Evolutionary conservation across 2,329 filamentous ascomycete genomes (phyloP).

Genomic region (Teratosphaeria epicoccoides): DNA sequence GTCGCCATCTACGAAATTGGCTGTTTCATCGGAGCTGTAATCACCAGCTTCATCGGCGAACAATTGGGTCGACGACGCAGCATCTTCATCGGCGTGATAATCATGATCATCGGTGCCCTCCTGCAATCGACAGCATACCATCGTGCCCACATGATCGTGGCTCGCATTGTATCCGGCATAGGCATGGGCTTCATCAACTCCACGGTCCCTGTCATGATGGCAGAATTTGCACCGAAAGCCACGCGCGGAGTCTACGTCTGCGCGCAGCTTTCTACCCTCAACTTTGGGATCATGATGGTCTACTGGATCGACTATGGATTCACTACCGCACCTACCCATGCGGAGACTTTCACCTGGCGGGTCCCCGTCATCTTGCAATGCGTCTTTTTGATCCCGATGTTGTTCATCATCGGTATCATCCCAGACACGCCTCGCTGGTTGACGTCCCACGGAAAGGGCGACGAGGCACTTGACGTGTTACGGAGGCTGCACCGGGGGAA

Average conservation of each 20-base stretch:
- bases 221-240: conserved; percentile 30
- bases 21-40: background rate
- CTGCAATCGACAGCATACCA: background rate
- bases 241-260: conserved; percentile 32
- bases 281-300: conserved; percentile 13
- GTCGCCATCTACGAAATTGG: background rate
- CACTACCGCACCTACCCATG: background rate
- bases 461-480: conserved; percentile 29
- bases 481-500: background rate
- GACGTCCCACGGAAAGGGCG: conserved; percentile 41
- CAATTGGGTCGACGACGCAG: background rate
- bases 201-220: conserved; percentile 35
- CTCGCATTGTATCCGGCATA: conserved; percentile 39
- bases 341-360: conserved; percentile 32
- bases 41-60: background rate
- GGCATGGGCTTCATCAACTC: conserved; percentile 40
- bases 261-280: conserved; percentile 39
- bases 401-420: conserved; percentile 36
- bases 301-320: conserved; percentile 38
- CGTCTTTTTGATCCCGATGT: conserved; percentile 41
- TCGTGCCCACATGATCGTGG: conserved; percentile 35
- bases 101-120: background rate
- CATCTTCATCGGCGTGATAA: conserved; percentile 1
- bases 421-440: conserved; percentile 48
- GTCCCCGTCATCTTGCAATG: conserved; percentile 13